Evolutionary conservation across 129 eudicot species (phyloP).

Genomic region (Flaveria robusta): DNA sequence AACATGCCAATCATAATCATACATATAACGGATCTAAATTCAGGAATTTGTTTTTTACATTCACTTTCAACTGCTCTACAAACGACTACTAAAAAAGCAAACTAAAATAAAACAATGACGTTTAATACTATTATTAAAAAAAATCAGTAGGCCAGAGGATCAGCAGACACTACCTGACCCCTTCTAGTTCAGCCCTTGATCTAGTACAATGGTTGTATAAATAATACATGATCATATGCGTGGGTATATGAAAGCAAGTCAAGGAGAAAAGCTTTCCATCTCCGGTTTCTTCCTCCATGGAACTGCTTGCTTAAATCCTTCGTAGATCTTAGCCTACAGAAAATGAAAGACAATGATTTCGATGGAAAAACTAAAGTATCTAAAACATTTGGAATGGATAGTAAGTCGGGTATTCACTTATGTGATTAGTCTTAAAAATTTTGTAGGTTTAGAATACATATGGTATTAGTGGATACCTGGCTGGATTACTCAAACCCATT

Average conservation of each 20-base stretch:
- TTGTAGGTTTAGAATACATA: too few relatives aligned
- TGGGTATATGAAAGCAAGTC: neutral
- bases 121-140: neutral
- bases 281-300: conserved; percentile 66
- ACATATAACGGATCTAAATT: neutral
- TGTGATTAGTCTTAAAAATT: too few relatives aligned
- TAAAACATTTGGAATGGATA: neutral
- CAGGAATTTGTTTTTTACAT: neutral
- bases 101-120: neutral
- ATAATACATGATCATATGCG: neutral
- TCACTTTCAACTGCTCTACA: neutral
- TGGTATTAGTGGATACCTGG: too few relatives aligned
- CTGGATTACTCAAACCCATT: too few relatives aligned
- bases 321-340: conserved; percentile 56
- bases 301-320: conserved; percentile 74
- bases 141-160: neutral
- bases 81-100: neutral
- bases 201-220: neutral
- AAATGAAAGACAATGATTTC: neutral
- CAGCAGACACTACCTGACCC: too few relatives aligned
- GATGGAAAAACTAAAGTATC: neutral
- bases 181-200: neutral
- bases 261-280: conserved; percentile 35
- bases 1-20: neutral
- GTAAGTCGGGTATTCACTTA: too few relatives aligned